Percentiles rank a stretch among this genome's conserved stretches.
phyloP scores from a whole-genome alignment of 139 green algal species.

The Haematococcus sp. region DNA sequence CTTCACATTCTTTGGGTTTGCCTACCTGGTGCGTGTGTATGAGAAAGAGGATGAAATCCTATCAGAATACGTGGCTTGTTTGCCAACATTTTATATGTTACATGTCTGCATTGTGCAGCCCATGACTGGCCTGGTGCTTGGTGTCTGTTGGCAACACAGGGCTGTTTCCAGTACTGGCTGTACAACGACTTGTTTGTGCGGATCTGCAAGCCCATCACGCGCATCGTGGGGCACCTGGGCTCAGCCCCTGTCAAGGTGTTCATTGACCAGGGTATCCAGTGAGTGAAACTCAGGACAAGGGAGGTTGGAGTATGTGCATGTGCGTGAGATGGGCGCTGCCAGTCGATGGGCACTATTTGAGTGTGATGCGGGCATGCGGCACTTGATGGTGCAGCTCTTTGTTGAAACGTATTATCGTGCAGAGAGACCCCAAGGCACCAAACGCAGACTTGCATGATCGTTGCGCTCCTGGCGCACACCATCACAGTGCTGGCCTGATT shows the following conservation, averaged over 20 bases:
- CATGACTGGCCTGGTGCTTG: no score
- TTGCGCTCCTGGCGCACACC: no score
- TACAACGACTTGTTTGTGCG: conserved; percentile 81
- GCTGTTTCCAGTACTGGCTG: conserved; percentile 86
- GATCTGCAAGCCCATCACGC: conserved; percentile 69
- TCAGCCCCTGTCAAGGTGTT: conserved; percentile 76
- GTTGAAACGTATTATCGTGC: neutral
- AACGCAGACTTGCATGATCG: no score
- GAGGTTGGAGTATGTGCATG: neutral
- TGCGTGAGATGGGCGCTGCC: neutral
- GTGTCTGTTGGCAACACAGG: conserved; percentile 25
- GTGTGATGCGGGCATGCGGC: no score
- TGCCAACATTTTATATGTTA: neutral
- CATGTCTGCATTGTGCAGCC: neutral
- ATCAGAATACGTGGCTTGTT: no score
- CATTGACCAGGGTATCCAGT: conserved; percentile 86
- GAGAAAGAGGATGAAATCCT: no score
- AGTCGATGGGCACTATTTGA: neutral
- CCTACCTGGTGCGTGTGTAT: conserved; percentile 55
- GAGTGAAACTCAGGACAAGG: conserved; percentile 18
- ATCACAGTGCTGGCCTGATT: no score
- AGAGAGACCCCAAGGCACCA: no score
- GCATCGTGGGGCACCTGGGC: conserved; percentile 60
- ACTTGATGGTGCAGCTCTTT: no score
- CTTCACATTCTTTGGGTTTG: conserved; percentile 81